A percentile compares a stretch with the other conserved stretches of the same genome.
Evolutionary conservation across 2,329 filamentous ascomycete species (phyloP).

Genomic region (Microsporum ferrugineum): DNA sequence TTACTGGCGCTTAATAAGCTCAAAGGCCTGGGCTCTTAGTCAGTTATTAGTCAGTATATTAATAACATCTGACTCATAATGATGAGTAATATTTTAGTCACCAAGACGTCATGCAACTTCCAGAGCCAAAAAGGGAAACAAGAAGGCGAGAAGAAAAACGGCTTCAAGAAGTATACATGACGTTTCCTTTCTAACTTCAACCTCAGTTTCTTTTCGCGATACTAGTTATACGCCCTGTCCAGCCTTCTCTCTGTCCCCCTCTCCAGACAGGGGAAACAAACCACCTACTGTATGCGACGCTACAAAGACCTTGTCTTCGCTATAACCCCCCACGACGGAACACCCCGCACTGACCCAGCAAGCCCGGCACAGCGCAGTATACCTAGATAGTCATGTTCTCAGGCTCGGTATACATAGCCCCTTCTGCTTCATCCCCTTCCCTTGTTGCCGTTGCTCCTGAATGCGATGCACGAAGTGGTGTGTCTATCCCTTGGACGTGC

Average conservation of each 20-base stretch:
- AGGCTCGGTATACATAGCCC: conserved; percentile 1
- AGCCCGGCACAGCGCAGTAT: background rate
- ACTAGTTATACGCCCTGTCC: background rate
- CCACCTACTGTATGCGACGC: background rate
- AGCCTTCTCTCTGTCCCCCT: background rate
- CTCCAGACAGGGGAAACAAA: too few relatives aligned
- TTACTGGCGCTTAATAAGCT: background rate
- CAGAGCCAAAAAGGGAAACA: background rate
- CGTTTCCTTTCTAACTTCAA: background rate
- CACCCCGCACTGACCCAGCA: background rate
- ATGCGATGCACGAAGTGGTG: background rate
- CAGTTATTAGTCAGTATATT: conserved; percentile 13
- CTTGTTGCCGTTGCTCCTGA: background rate
- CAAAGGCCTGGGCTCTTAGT: background rate
- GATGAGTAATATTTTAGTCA: background rate
- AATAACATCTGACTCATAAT: background rate
- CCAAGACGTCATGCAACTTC: background rate
- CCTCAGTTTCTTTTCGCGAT: background rate
- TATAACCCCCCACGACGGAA: background rate
- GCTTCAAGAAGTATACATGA: background rate
- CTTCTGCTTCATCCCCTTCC: background rate
- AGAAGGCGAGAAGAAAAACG: background rate
- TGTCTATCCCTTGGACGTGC: background rate
- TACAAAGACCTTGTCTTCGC: background rate
- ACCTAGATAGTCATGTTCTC: conserved; percentile 1